Evolutionary conservation across 768 basidiomycete species (phyloP).

Genomic region (Leucosporidium scottii): DNA sequence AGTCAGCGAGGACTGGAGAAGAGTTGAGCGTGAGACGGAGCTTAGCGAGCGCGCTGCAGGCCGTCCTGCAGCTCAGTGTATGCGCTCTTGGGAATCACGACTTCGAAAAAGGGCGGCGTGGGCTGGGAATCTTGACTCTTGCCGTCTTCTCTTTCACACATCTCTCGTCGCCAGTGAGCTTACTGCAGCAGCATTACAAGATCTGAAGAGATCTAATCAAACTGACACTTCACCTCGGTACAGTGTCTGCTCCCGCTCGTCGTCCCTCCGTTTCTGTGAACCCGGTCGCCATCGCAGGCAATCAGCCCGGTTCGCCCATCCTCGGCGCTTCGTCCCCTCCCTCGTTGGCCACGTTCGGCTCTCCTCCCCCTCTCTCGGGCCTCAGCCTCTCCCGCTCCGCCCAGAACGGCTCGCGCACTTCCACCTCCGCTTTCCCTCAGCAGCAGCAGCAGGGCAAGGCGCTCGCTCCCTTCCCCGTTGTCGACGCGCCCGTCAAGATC

Average conservation of each 20-base stretch:
- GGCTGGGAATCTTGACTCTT: too few species aligned
- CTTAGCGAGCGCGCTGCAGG: too few species aligned
- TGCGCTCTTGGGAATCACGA: too few species aligned
- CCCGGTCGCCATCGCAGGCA: not conserved
- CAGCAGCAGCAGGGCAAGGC: conserved; percentile 5
- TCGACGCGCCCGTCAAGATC: conserved; percentile 63
- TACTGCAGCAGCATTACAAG: too few species aligned
- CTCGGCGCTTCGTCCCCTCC: not conserved
- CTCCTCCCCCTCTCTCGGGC: not conserved
- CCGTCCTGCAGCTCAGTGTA: too few species aligned
- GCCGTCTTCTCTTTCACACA: too few species aligned
- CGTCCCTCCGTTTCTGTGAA: not conserved
- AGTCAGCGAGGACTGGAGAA: too few species aligned
- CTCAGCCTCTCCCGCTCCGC: too few species aligned
- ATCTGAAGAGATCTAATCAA: not conserved
- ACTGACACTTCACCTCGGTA: too few species aligned
- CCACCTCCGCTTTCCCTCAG: not conserved
- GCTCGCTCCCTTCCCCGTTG: conserved; percentile 22
- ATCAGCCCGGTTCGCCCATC: not conserved
- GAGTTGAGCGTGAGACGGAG: too few species aligned
- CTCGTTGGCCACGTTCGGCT: not conserved
- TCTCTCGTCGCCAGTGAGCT: too few species aligned
- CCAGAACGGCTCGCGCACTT: not conserved
- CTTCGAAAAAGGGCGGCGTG: too few species aligned
- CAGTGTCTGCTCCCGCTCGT: not conserved